phyloP scores from a whole-genome alignment of 2,329 filamentous ascomycete genomes.

The Cercospora nicotianae region DNA sequence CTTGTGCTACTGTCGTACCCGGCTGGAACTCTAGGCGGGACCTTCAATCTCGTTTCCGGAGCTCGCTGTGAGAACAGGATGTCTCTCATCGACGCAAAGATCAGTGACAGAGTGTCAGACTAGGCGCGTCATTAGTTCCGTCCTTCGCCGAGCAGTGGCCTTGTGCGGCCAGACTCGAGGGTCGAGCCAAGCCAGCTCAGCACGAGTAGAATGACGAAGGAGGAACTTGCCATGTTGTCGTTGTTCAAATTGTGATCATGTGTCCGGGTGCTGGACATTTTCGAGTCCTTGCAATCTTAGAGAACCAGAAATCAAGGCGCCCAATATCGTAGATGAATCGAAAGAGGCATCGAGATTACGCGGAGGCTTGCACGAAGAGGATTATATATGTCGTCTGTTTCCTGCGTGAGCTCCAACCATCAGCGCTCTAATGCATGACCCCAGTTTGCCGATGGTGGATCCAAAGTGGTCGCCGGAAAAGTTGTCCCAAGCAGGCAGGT shows the following conservation, averaged over 20 bases:
- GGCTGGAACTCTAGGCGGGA: conserved; percentile 21
- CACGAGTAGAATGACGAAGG: not conserved
- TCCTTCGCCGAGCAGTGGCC: not conserved
- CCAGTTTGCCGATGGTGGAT: not conserved
- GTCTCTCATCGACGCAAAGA: conserved; percentile 28
- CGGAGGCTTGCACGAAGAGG: not conserved
- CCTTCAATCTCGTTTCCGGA: conserved; percentile 21
- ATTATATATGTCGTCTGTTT: conserved; percentile 9
- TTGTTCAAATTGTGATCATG: not conserved
- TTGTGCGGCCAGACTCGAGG: not conserved
- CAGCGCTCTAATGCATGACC: not conserved
- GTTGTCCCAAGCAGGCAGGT: conserved; percentile 8
- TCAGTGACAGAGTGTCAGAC: conserved; percentile 26
- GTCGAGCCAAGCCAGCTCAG: not conserved
- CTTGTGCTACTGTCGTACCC: not conserved
- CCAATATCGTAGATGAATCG: not conserved
- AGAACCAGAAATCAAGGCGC: not conserved
- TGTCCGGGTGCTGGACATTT: not conserved
- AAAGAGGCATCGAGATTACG: not conserved
- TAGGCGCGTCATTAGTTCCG: conserved; percentile 1
- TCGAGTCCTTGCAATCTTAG: not conserved
- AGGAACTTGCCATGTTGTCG: conserved; percentile 3
- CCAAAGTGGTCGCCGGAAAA: conserved; percentile 7
- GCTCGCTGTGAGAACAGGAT: conserved; percentile 26
- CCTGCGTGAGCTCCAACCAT: not conserved